These are phyloP conservation scores for Avena sativa DNA, from an alignment of 176 grass and related monocot genomes.

Conservation along the genomic window DNA sequence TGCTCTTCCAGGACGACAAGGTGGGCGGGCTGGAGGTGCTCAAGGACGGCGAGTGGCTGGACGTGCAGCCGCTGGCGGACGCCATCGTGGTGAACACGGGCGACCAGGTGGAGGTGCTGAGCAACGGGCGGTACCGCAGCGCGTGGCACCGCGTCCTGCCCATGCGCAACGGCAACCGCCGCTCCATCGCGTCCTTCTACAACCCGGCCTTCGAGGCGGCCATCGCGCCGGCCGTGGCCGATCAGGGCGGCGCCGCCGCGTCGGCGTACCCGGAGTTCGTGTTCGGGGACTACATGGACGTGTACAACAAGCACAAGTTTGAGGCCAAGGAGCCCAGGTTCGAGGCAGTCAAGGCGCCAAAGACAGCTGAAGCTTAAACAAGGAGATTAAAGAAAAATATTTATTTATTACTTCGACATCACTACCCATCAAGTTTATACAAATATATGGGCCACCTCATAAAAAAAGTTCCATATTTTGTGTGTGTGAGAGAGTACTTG, in stretches of 20 bases:
- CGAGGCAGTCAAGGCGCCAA: constrained; percentile 46
- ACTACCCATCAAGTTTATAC: not conserved
- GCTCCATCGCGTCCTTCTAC: constrained; percentile 70
- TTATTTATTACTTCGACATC: not conserved
- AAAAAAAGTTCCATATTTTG: not conserved
- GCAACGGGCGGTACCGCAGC: constrained; percentile 67
- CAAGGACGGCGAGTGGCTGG: constrained; percentile 63
- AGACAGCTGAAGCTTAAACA: constrained; percentile 25
- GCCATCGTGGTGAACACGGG: constrained; percentile 77
- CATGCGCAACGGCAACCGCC: constrained; percentile 63
- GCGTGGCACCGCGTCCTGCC: constrained; percentile 73
- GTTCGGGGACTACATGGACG: constrained; percentile 68
- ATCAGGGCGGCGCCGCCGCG: not conserved
- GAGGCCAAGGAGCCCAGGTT: constrained; percentile 59
- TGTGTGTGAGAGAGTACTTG: not conserved
- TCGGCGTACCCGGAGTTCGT: constrained; percentile 50
- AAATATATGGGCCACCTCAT: too few relatives aligned
- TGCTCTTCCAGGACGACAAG: constrained; percentile 69
- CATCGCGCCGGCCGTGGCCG: constrained; percentile 43
- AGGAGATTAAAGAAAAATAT: not conserved
- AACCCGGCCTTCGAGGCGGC: constrained; percentile 53
- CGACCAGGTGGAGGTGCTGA: constrained; percentile 77
- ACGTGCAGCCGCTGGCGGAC: constrained; percentile 60
- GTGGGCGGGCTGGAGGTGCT: constrained; percentile 70
- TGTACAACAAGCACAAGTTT: constrained; percentile 65